Base-by-base conservation (phyloP, 805 yeast species). In the Candida xyloterini region DNA sequence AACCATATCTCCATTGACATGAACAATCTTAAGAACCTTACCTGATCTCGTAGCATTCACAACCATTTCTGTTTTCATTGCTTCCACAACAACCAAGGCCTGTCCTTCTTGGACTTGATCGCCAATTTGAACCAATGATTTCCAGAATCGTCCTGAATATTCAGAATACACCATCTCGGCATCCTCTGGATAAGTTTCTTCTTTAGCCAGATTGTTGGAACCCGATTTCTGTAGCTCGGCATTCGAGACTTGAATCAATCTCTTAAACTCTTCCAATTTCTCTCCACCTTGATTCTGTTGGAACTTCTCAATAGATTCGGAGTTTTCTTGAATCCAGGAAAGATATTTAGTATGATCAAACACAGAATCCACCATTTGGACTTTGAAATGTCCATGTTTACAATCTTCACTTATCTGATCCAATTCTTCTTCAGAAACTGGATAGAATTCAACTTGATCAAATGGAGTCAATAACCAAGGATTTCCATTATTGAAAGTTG, bases 51-150 rank as follows among this genome's bases (percentile, higher is more conserved):
- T 74, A 15, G 97, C 79, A 39, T 65, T 70, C 25, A 91, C 95
- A 35, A 79, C 76, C 97, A 91, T 91, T 66, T 91, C 99, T 0
- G 98, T 93, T 72, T 91, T 91, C 99, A 91, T 91, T 40, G 99
- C 98, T 65, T 91, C 99, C 38, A 91, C 86, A 27, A 93, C 88
- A 50, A 91, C 76, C 46, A 91, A 70, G 4, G 88, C 88, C 53
- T 87, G 91, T 24, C 90, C 95, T 33, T 66, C 73, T 37, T 69
- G 66, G 20, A 91, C 95, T 5, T 49, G 64, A 53, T 85, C 93
- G 16, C 96, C 96, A 32, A 74, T 90, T 42, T 72, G 66, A 21
- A 84, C 95, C 50, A 89, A 67, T 1, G 95, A 78, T 64, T 93
- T 91, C 99, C 99, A 91, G 74, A 85, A 89, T 52, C 98, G 74